Evolutionary conservation across 345 rosid genomes (phyloP), one percentile per base, ranked within the genome.

Genomic region (Anastatica hierochuntica): DNA sequence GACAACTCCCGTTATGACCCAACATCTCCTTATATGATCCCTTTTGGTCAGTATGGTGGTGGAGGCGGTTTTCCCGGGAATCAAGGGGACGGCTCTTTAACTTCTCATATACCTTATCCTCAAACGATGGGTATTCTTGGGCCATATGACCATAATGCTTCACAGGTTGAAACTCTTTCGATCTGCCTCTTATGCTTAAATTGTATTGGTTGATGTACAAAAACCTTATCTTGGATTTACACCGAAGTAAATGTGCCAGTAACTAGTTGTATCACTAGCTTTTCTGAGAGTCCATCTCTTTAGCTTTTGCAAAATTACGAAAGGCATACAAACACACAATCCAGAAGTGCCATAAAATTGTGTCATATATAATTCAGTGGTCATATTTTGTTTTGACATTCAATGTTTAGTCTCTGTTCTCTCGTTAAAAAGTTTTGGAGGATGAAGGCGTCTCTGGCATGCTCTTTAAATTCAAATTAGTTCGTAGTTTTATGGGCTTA

Each of bases 121-220:
- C 90, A 74, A 42, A 71, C 78, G 11, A 68, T 74, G 82, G 86
- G 86, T 56, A 83, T 83, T 56, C 81, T 80, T 69, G 86, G 90
- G 60, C 64, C 86, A n/a, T 76, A 80, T 29, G 86, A 83, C 55
- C 86, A 80, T 29, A 77, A 58, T 56, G 49, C 63, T 49, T 74
- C 72, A 20, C 86, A 80, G 90, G 90, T 80, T 47, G 6, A 46
- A 16, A 21, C 55, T n/a, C 33, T 53, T 52, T 20, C 23, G 11
- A n/a, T 60, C 33, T 41, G 9, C 6, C 46, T 53, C 40, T 17
- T 9, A 15, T 20, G 57, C 14, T 29, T 31, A 11, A 13, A 6
- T 12, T 30, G 29, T 29, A 2, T 46, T 37, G 15, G n/a, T 43
- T 43, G 9, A 21, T 46, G 3, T 54, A 7, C 24, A n/a, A 2